Evolutionary conservation across 257 asterid genomes (phyloP).

Genomic region (Nicotiana tabacum): DNA sequence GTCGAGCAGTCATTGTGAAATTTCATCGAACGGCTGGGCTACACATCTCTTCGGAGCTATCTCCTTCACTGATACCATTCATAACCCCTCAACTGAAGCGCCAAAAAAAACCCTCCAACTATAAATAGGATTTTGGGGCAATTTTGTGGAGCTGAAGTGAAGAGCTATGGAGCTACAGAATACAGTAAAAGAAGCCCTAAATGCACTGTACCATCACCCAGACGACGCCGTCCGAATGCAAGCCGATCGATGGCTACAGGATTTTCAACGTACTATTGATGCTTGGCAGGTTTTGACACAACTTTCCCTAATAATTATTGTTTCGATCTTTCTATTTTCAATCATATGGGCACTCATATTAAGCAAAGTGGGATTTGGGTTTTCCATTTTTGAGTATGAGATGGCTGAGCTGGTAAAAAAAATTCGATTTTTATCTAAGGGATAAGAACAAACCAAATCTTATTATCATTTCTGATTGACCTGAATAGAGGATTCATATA

Average conservation of each 20-base stretch:
- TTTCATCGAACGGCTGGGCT: slow-evolving; percentile 1
- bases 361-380: neutral
- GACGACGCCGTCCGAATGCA: slow-evolving; percentile 91
- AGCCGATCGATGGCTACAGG: slow-evolving; percentile 98
- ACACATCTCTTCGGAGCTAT: neutral
- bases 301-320: neutral
- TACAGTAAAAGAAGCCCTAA: slow-evolving; percentile 98
- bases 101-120: neutral
- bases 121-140: slow-evolving; percentile 10
- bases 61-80: neutral
- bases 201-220: slow-evolving; percentile 91
- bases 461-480: neutral
- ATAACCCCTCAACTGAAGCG: neutral
- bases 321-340: neutral
- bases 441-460: neutral
- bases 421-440: neutral
- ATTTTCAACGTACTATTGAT: slow-evolving; percentile 87
- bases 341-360: neutral
- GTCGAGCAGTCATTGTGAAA: neutral
- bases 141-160: neutral
- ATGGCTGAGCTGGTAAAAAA: neutral
- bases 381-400: neutral
- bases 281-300: slow-evolving; percentile 86
- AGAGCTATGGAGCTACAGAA: slow-evolving; percentile 81
- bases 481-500: neutral